Percentiles rank a stretch among this genome's conserved stretches.
These are phyloP conservation scores for Amylostereum areolatum DNA, from an alignment of 1,284 basidiomycete genomes.

Conservation along the genomic window DNA sequence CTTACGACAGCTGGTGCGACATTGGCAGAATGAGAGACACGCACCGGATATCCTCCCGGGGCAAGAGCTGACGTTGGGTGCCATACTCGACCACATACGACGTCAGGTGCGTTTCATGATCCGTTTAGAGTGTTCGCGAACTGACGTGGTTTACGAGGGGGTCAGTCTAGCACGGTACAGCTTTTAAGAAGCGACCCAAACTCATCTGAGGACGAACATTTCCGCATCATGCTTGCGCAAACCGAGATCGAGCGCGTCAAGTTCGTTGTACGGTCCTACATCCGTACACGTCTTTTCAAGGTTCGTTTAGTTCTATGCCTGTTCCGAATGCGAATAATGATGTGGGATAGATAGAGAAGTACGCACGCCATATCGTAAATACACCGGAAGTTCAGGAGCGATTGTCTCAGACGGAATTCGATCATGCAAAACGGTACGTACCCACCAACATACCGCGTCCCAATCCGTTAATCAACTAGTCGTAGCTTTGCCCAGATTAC, in stretches of 20 bases:
- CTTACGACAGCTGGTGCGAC: constrained; percentile 61
- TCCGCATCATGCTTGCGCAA: constrained; percentile 85
- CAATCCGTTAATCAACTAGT: constrained; percentile 1
- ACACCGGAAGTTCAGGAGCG: constrained; percentile 64
- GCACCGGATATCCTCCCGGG: constrained; percentile 75
- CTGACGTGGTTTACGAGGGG: constrained; percentile 1
- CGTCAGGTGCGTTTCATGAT: constrained; percentile 63
- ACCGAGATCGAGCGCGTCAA: constrained; percentile 91
- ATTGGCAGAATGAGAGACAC: constrained; percentile 85
- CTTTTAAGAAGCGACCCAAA: constrained; percentile 70
- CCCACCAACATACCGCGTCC: background rate
- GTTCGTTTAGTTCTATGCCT: constrained; percentile 33
- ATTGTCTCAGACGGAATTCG: constrained; percentile 74
- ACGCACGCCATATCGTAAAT: constrained; percentile 68
- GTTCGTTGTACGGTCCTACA: constrained; percentile 82
- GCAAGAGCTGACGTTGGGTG: constrained; percentile 68
- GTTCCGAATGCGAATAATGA: background rate
- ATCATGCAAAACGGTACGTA: constrained; percentile 66
- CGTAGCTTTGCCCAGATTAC: constrained; percentile 68
- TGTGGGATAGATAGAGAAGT: constrained; percentile 72
- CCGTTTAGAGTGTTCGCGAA: background rate
- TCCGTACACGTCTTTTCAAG: constrained; percentile 83
- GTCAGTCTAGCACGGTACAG: constrained; percentile 57
- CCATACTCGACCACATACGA: constrained; percentile 75
- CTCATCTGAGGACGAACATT: constrained; percentile 86